Evolutionary conservation across 257 asterid species (phyloP).

Genomic region (Solanum stenotomum): DNA sequence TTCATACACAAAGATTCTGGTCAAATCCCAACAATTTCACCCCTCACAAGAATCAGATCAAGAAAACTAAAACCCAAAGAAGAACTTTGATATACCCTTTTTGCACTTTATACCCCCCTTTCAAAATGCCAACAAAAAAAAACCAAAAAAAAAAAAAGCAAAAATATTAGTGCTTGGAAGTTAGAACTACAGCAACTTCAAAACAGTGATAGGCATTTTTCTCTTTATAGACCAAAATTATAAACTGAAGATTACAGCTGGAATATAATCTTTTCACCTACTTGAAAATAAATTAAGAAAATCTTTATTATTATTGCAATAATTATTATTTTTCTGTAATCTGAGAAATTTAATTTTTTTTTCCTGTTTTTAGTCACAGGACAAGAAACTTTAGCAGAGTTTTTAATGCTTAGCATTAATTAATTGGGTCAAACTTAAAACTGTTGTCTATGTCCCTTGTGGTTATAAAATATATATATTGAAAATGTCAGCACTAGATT

Average conservation of each 20-base stretch:
- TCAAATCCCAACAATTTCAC: background rate
- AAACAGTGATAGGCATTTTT: conserved; percentile 22
- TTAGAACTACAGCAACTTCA: conserved; percentile 25
- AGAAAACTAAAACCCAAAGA: conserved; percentile 18
- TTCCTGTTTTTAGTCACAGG: conserved; percentile 18
- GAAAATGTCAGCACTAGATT: background rate
- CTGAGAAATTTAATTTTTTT: conserved; percentile 10
- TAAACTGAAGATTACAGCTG: conserved; percentile 65
- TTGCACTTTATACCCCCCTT: conserved; percentile 15
- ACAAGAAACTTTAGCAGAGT: conserved; percentile 46
- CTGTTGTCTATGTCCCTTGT: background rate
- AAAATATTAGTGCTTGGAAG: conserved; percentile 32
- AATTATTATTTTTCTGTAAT: conserved; percentile 16
- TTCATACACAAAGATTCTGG: conserved; percentile 27
- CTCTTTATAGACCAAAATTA: conserved; percentile 15
- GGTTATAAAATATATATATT: background rate
- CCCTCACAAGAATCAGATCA: background rate
- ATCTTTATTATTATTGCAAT: conserved; percentile 7
- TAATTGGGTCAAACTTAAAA: conserved; percentile 42
- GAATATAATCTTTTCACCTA: conserved; percentile 14
- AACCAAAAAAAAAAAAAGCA: conserved; percentile 1
- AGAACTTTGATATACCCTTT: conserved; percentile 11
- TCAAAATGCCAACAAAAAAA: conserved; percentile 42
- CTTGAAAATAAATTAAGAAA: conserved; percentile 17
- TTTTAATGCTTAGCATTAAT: conserved; percentile 51